These are phyloP conservation scores for Xylaria sp. DNA, from an alignment of 2,329 filamentous ascomycete genomes.

Conservation along the genomic window DNA sequence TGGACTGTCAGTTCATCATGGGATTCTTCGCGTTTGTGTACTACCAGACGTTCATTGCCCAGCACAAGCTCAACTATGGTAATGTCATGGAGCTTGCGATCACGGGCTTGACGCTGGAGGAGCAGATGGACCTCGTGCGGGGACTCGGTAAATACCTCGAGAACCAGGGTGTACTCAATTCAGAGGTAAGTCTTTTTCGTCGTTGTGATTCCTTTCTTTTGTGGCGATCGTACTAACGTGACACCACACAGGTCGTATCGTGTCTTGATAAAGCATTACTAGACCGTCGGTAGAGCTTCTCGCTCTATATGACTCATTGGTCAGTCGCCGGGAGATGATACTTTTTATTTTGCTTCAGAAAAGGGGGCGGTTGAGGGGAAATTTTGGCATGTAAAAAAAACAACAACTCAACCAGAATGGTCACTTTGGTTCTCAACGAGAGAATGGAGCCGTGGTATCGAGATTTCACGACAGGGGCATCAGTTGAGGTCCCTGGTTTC, in stretches of 20 bases:
- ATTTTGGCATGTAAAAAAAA: not conserved
- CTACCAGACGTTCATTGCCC: conserved; percentile 93
- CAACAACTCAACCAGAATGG: no score
- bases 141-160: conserved; percentile 58
- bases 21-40: conserved; percentile 98
- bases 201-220: not conserved
- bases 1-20: conserved; percentile 99
- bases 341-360: not conserved
- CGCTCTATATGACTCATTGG: conserved; percentile 2
- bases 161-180: conserved; percentile 53
- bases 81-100: conserved; percentile 87
- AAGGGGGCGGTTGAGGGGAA: no score
- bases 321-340: conserved; percentile 5
- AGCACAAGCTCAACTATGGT: conserved; percentile 79
- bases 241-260: conserved; percentile 29
- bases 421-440: no score
- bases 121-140: conserved; percentile 78
- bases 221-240: not conserved
- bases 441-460: not conserved
- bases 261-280: conserved; percentile 33
- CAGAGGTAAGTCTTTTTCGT: conserved; percentile 33
- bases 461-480: not conserved
- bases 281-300: conserved; percentile 20
- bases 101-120: conserved; percentile 76
- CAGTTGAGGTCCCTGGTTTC: not conserved